phyloP scores from a whole-genome alignment of 805 yeast genomes.

The Barnettozyma sucrosica region DNA sequence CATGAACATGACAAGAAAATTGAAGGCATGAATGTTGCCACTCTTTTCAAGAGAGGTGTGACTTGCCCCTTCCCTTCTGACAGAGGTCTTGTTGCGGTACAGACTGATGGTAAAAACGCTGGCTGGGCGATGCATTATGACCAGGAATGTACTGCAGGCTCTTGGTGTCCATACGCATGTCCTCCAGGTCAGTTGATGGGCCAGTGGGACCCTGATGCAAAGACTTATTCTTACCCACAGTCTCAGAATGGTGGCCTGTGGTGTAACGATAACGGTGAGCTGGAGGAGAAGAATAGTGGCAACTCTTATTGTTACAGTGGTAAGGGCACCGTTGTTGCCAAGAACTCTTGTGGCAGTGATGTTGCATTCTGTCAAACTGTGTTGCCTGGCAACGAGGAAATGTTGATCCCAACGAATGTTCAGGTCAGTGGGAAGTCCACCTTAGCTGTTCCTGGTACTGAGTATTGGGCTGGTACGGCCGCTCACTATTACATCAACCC shows the following conservation, averaged over 20 bases:
- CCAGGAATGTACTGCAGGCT: constrained; percentile 66
- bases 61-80: constrained; percentile 64
- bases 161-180: constrained; percentile 89
- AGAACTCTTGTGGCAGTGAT: constrained; percentile 47
- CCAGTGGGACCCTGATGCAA: constrained; percentile 80
- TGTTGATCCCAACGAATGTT: constrained; percentile 80
- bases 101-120: constrained; percentile 49
- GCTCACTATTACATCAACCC: constrained; percentile 82
- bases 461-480: constrained; percentile 82
- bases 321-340: constrained; percentile 60
- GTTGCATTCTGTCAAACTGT: constrained; percentile 93
- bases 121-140: constrained; percentile 89
- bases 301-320: constrained; percentile 71
- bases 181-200: constrained; percentile 82
- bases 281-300: constrained; percentile 54
- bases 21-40: constrained; percentile 24
- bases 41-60: constrained; percentile 31
- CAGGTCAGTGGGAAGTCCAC: constrained; percentile 41
- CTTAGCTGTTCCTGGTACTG: constrained; percentile 80
- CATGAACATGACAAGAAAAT: constrained; percentile 22
- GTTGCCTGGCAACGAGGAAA: constrained; percentile 89
- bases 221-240: constrained; percentile 68
- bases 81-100: constrained; percentile 65
- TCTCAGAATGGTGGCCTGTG: constrained; percentile 80
- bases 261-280: constrained; percentile 66